Conservation (phyloP, 2,329 filamentous ascomycete species). For the Botrytis medusae region DNA sequence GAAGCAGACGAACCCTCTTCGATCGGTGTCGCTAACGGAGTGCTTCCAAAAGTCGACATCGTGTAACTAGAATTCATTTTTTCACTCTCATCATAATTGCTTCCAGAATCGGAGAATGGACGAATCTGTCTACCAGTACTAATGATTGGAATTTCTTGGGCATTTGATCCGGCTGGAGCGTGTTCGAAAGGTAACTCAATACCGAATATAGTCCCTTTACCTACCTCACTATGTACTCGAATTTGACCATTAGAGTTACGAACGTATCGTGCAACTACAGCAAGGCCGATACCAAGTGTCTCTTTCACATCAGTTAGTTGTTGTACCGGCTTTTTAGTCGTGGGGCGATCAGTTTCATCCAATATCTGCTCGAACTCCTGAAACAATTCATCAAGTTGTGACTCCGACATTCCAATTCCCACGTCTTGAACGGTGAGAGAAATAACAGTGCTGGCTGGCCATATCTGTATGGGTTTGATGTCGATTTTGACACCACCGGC, state of each 20-base stretch:
- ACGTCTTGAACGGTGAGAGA: slow-evolving; percentile 30
- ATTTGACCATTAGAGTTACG: slow-evolving; percentile 32
- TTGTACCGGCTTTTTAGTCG: not conserved
- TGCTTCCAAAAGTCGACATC: not conserved
- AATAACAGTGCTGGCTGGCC: slow-evolving; percentile 24
- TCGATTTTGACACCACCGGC: slow-evolving; percentile 32
- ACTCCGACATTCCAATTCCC: slow-evolving; percentile 30
- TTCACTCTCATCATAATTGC: not conserved
- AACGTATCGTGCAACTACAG: slow-evolving; percentile 32
- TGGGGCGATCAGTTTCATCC: slow-evolving; percentile 44
- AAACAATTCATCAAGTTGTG: slow-evolving; percentile 56
- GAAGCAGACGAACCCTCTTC: slow-evolving; percentile 2
- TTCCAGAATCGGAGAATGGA: slow-evolving; percentile 2
- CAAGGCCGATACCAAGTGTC: slow-evolving; percentile 32
- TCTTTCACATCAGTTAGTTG: slow-evolving; percentile 12
- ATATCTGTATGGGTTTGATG: slow-evolving; percentile 23
- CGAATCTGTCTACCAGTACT: not conserved
- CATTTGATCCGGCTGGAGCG: not conserved
- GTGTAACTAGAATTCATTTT: slow-evolving; percentile 6
- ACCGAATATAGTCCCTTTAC: slow-evolving; percentile 31
- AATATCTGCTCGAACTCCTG: slow-evolving; percentile 60
- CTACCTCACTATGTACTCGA: slow-evolving; percentile 27
- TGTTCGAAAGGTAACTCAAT: slow-evolving; percentile 32
- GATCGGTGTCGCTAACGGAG: slow-evolving; percentile 9
- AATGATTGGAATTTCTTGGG: not conserved